Base-by-base conservation (phyloP, 2,329 filamentous ascomycete genomes). In the Pyrenochaeta sp. region DNA sequence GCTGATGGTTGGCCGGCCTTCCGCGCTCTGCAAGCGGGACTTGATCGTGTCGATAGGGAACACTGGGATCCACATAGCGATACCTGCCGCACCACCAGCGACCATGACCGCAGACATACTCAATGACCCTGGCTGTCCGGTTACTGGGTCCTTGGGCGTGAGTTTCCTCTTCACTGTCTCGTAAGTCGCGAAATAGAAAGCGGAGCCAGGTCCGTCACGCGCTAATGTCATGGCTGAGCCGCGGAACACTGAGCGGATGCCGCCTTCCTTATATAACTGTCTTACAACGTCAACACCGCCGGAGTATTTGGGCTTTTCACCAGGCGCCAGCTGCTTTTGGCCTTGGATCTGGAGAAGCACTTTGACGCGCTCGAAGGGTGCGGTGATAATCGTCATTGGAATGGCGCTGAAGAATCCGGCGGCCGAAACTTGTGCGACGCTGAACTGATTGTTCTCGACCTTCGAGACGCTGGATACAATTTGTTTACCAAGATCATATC, bases 41-140 rank as follows among this genome's bases (percentile, higher is more conserved):
- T 99, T 99, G 81, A 99, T 89, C 0, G 95, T 99, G 75, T 99
- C 95, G 64, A 99, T 86, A 24, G 95, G 95, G 86, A 99, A 99
- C 42, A 99, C 93, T 52, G 95, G 93, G 67, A 97, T 95, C 95
- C 95, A 99, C 95, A 99, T 99, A 62, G 95, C 95, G 27, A 99
- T 87, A 73, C 95, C 95, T 0, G 95, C 95, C 3, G 90, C 91
- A 62, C 91, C 95, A 69, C 95, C 95, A 1, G 95, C 95, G 28
- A 88, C 86, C 70, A 93, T 92, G 56, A 99, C 86, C 10, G 95
- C 95, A 1, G 87, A 82, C 62, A 99, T 83, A 71, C 90, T 94
- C 56, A 98, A 81, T 69, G 95, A 84, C 42, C 93, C 93, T 4
- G 91, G 86, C 73, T 90, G 88, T 25, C 92, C 92, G 19, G 85